Base-by-base conservation (phyloP, 208 protist species). In the Zelonia costaricensis region DNA sequence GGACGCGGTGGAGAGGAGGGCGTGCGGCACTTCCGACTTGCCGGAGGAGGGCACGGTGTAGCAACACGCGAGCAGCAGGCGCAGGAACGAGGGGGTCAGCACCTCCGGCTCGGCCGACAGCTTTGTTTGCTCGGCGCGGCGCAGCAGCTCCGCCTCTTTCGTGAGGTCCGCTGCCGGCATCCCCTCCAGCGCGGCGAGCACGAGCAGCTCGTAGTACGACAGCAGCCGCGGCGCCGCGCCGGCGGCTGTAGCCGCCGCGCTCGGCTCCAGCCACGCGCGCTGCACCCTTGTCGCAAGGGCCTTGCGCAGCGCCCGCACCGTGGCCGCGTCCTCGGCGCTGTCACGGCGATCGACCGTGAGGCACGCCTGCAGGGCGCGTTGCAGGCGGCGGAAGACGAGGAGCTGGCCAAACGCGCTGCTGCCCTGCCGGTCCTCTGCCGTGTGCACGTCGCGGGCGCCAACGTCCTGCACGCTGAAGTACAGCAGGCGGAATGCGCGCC, bases 121-220 rank as follows among this genome's bases (percentile, higher is more conserved):
- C 6, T 67, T 27, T 40, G 87, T 94, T 33, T 45, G 54, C 43
- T 49, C 56, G 5, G 87, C 81, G 15, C 87, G 87, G 0, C 59
- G 61, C 38, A 74, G 22, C 4, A 94, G 71, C 39, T 64, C 69
- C 25, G 52, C 82, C 31, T 82, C 80, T 30, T 86, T 72, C 7
- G 69, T 75, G 4, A 94, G 31, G 31, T 91, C 69, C 13, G 78
- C 71, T 58, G 69, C 59, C 10, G 83, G 87, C 84, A 94, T 94
- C 35, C 87, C 87, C 33, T 79, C 56, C 36, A 91, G 27, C n/a
- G 74, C 67, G 10, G 73, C 78, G 0, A 94, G 65, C 13, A 84
- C 55, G 23, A 86, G 56, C 7, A 94, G 74, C 54, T 94, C 74
- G 54, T 76, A 84, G 62, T 84, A 94, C 16, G 83, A 91, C 25